phyloP scores from a whole-genome alignment of 371 early-diverging fungal genomes.

The Mucor plumbeus region DNA sequence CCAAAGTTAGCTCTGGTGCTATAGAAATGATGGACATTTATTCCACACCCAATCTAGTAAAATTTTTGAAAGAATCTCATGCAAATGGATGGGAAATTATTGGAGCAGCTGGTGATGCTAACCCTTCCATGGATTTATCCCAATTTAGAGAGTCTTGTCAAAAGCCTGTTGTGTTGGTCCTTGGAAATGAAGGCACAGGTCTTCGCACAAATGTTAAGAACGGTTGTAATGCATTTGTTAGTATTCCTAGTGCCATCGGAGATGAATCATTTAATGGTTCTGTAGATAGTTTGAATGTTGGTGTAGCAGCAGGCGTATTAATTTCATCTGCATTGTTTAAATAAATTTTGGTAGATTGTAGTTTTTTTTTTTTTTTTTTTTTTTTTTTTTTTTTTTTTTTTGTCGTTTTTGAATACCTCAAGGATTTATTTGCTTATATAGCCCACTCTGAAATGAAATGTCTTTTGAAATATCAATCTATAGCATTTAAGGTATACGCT shows the following conservation, averaged over 20 bases:
- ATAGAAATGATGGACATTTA: slow-evolving; percentile 64
- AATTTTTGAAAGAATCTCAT: slow-evolving; percentile 47
- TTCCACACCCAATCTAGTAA: slow-evolving; percentile 50
- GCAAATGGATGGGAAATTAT: slow-evolving; percentile 60
- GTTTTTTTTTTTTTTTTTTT: not conserved
- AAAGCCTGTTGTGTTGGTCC: slow-evolving; percentile 55
- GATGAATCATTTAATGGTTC: slow-evolving; percentile 26
- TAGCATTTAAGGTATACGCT: no score
- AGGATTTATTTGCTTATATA: no score
- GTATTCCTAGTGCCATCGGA: slow-evolving; percentile 33
- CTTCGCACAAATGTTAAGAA: slow-evolving; percentile 51
- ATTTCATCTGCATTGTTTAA: slow-evolving; percentile 25
- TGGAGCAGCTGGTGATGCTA: slow-evolving; percentile 52
- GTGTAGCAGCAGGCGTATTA: slow-evolving; percentile 66
- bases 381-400: slow-evolving; percentile 2
- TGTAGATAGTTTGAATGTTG: slow-evolving; percentile 69
- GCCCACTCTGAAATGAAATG: no score
- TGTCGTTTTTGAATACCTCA: no score
- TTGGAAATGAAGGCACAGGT: slow-evolving; percentile 73
- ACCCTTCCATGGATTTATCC: slow-evolving; percentile 6
- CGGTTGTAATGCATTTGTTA: slow-evolving; percentile 48
- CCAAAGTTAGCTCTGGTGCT: slow-evolving; percentile 71
- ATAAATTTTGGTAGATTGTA: slow-evolving; percentile 1
- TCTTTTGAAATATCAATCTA: no score
- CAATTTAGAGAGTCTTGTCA: slow-evolving; percentile 10